Evolutionary conservation across 768 basidiomycete genomes (phyloP), one percentile per base, ranked within the genome.

Genomic region (Suillus occidentalis): DNA sequence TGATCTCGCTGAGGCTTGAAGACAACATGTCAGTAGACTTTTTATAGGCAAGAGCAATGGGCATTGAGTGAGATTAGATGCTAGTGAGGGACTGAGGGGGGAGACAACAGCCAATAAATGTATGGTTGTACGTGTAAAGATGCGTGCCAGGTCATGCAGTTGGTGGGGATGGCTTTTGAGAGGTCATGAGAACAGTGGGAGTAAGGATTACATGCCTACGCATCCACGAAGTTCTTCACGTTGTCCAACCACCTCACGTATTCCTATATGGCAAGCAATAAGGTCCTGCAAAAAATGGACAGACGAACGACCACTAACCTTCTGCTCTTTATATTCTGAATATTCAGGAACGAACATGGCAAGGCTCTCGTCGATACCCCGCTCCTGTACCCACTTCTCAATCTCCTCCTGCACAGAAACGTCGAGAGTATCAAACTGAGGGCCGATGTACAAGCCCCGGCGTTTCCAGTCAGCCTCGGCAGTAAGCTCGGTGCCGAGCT

Each of bases 401-500:
- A 99, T 95, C 76, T 94, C 91, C 69, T 95, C 90, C 78, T 99
- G 97, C 20, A 99, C 87, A 2, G 78, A 74, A 50, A 89, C 83
- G 72, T 99, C 97, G 52, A 99, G 88, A 57, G 94, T 91, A 65
- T 95, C 93, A 72, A 97, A 99, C 81, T 91, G 88, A 60, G 96
- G 97, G 1, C 97, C 97, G 73, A 97, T 88, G 83, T 97, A 99
- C 68, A 92, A 79, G 2, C 92, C 94, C 22, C 95, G 86, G 56
- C 96, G 87, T 75, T 90, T 91, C 94, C 93, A 98, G 79, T 98
- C 95, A 9, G 92, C 90, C 68, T 99, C 95, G 8, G 92, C 89
- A 14, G 88, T 92, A 70, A 92, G 77, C 8, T 90, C 91, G 16
- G 86, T 89, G 14, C 89, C 95, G 14, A 92, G 69, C 71, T 86